These are phyloP conservation scores for Inonotus obliquus DNA, from an alignment of 1,284 basidiomycete genomes.

Conservation along the genomic window DNA sequence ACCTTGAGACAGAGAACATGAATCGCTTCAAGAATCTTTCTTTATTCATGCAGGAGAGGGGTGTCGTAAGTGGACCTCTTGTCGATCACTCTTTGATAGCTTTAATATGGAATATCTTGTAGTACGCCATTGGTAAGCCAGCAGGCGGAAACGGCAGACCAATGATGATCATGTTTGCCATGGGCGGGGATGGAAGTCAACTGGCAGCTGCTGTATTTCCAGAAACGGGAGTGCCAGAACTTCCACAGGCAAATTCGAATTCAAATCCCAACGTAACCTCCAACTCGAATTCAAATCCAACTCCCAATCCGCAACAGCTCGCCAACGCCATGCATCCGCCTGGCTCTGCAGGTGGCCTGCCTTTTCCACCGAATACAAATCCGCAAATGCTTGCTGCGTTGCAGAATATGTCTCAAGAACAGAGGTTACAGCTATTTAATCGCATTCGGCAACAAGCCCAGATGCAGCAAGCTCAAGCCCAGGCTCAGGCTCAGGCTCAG, in stretches of 20 bases:
- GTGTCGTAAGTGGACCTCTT: not conserved
- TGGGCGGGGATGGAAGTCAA: constrained; percentile 23
- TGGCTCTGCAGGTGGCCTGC: not conserved
- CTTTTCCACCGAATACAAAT: not conserved
- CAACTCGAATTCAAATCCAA: not conserved
- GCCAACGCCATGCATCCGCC: not conserved
- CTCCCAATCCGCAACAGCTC: not conserved
- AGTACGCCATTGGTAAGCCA: constrained; percentile 61
- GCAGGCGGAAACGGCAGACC: constrained; percentile 35
- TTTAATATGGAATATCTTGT: not conserved
- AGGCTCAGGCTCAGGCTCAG: not conserved
- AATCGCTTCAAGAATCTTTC: constrained; percentile 30
- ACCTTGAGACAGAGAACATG: constrained; percentile 36
- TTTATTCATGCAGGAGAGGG: not conserved
- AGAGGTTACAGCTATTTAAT: not conserved
- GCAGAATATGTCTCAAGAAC: constrained; percentile 1
- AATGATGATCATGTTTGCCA: constrained; percentile 50
- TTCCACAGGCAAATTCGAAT: constrained; percentile 25
- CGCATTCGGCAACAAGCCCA: constrained; percentile 1
- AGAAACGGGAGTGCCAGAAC: constrained; percentile 50
- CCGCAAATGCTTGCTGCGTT: not conserved
- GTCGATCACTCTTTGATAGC: not conserved
- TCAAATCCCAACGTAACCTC: not conserved
- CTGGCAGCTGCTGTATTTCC: constrained; percentile 54
- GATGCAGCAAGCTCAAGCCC: not conserved